Evolutionary conservation across 2,329 filamentous ascomycete genomes (phyloP), one percentile per base, ranked within the genome.

Genomic region (Aspergillus novofumigatus): DNA sequence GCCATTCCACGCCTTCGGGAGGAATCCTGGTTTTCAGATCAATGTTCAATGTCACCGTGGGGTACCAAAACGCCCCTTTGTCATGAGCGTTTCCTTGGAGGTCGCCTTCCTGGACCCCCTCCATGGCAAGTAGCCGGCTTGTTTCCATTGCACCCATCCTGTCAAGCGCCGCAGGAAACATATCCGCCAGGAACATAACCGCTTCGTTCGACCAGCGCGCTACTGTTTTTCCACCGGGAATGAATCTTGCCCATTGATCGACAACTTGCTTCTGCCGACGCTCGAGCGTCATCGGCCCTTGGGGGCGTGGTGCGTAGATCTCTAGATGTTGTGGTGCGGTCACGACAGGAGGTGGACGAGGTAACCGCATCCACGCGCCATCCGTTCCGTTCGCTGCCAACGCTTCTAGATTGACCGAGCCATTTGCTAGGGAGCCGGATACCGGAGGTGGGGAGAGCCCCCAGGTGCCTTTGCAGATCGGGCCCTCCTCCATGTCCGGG

Each of bases 201-300:
- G 54, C 54, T n/a, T 56, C 54, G 28, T 56, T 56, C 2, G 49
- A 56, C 54, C 50, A 56, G 4, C 45, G 23, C 8, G 51, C 32
- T 17, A 38, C 55, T 2, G 26, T 10, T 11, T 6, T 29, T 8
- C 42, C 49, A 2, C 50, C 54, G 3, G 54, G 54, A 3, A 21
- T 41, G 32, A 56, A 53, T 11, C 44, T 28, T 23, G 54, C 23
- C 54, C 54, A 56, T 3, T 56, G 54, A 10, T 56, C 54, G 3
- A 56, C 50, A 4, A 56, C 29, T 32, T 45, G 51, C 42, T n/a
- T 42, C 23, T 29, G 20, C 2, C 54, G 49, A 23, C 41, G 25
- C 10, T 49, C 54, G 8, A 49, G 21, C 14, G 54, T 41, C 42
- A 7, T 38, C 32, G 32, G 32, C 17, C 32, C 32, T 38, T 38